Percentiles rank a stretch among this genome's conserved stretches.
phyloP scores from a whole-genome alignment of 805 yeast species.

The Nadsonia fulvescens region DNA sequence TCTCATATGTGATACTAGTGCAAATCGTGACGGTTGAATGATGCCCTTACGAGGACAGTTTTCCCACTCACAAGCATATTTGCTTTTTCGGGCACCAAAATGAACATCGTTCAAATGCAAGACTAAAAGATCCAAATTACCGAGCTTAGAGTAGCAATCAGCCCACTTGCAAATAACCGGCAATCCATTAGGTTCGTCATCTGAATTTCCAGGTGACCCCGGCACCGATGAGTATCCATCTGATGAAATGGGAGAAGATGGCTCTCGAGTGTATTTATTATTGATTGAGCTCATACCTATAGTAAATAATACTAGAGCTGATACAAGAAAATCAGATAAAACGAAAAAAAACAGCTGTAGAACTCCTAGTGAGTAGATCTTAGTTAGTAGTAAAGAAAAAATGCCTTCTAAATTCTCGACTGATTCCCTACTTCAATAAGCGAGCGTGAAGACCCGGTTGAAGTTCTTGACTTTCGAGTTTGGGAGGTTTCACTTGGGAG shows the following conservation, averaged over 20 bases:
- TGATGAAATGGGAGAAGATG: slow-evolving; percentile 4
- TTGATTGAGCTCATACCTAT: too few species aligned
- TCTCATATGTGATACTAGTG: slow-evolving; percentile 43
- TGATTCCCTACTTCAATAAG: too few species aligned
- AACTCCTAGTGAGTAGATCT: too few species aligned
- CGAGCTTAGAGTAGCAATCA: slow-evolving; percentile 17
- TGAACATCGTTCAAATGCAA: slow-evolving; percentile 25
- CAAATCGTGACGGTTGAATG: slow-evolving; percentile 35
- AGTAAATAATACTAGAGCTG: too few species aligned
- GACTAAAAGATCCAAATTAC: slow-evolving; percentile 23
- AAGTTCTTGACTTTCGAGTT: too few species aligned
- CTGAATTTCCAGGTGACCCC: slow-evolving; percentile 8
- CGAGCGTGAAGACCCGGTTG: too few species aligned
- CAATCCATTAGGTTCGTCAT: slow-evolving; percentile 12
- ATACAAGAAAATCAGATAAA: too few species aligned
- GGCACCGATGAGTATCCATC: slow-evolving; percentile 8
- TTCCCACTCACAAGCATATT: slow-evolving; percentile 44
- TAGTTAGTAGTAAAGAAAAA: too few species aligned
- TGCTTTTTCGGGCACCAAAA: slow-evolving; percentile 18
- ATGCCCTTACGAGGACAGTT: slow-evolving; percentile 35
- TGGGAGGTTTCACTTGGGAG: too few species aligned
- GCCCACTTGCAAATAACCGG: slow-evolving; percentile 23
- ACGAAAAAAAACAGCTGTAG: too few species aligned
- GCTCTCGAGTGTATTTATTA: too few species aligned
- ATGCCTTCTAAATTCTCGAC: too few species aligned